Percentiles rank a stretch among this genome's conserved stretches.
Conservation (phyloP, 1,139 yeast species). For the Protomyces inouyei region DNA sequence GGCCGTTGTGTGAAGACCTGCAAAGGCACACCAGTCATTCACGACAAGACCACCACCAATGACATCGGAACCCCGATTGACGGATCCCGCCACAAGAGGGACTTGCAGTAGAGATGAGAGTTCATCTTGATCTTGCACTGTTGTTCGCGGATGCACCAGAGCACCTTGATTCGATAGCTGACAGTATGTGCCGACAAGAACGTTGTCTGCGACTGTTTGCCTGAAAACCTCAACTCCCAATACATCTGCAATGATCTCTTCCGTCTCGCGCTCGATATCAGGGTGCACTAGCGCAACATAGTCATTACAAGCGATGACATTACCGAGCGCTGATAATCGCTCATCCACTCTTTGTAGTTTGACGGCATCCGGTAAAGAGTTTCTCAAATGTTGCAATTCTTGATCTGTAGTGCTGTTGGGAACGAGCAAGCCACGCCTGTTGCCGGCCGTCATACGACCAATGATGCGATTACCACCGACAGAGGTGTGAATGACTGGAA, state of each 20-base stretch:
- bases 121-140: slow-evolving; percentile 97
- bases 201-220: slow-evolving; percentile 98
- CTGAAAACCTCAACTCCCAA: slow-evolving; percentile 98
- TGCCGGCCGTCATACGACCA: slow-evolving; percentile 98
- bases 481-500: slow-evolving; percentile 94
- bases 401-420: slow-evolving; percentile 99
- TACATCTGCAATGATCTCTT: slow-evolving; percentile 97
- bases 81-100: slow-evolving; percentile 97
- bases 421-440: slow-evolving; percentile 92
- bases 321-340: slow-evolving; percentile 92
- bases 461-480: slow-evolving; percentile 97
- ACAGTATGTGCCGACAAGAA: slow-evolving; percentile 94
- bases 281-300: slow-evolving; percentile 99
- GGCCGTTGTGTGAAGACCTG: slow-evolving; percentile 97
- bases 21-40: slow-evolving; percentile 95
- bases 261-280: slow-evolving; percentile 98
- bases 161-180: slow-evolving; percentile 96
- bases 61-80: slow-evolving; percentile 86
- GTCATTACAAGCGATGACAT: slow-evolving; percentile 97
- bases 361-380: slow-evolving; percentile 92
- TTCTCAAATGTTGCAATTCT: slow-evolving; percentile 95
- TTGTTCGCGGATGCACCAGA: slow-evolving; percentile 94
- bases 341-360: slow-evolving; percentile 98
- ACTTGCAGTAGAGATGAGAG: slow-evolving; percentile 90
- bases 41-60: slow-evolving; percentile 99